Base-by-base conservation (phyloP, 177 flowering plant genomes). In the Tripterygium wilfordii region DNA sequence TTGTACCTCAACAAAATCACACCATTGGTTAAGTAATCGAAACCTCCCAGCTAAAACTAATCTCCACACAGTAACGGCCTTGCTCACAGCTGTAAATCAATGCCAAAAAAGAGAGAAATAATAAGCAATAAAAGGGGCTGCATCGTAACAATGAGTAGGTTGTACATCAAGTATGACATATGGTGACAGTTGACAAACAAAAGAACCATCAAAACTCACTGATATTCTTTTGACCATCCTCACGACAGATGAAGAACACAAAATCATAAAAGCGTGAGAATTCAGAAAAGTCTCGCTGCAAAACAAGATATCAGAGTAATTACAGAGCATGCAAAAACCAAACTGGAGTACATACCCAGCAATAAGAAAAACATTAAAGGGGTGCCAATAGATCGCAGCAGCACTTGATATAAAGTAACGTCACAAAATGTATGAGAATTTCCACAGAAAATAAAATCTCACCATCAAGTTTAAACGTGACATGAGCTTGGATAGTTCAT, bases 1-100 rank as follows among this genome's bases (percentile, higher is more conserved):
- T 13, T 13, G 12, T 79, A 92, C 98, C 98, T 88, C 87, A 60
- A 92, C 85, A 71, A 92, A 92, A 58, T 74, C 77, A 53, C 98
- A 92, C 96, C 96, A 92, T 24, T 84, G 81, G 54, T 75, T 68
- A 45, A 92, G 91, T 40, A 88, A 63, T 23, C 91, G 88, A 74
- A 92, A 92, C 53, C 96, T 71, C 43, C 98, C 98, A 26, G 64
- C 68, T 56, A 92, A 68, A 42, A 80, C 87, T 55, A 92, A 37
- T 61, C 64, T 79, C 98, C 98, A 92, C 23, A 84, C 96, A 61
- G 63, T 57, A 54, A 84, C 54, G 10, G 97, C 98, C 66, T 55
- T 82, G 67, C 64, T 70, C 31, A 84, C 82, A 71, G 94, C 98
- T 92, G 72, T 57, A 63, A 50, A 51, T 15, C n/a, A 31, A 45